Evolutionary conservation across 164 flowering plant species (phyloP), one percentile per base, ranked within the genome.

Genomic region (Liquidambar formosana): DNA sequence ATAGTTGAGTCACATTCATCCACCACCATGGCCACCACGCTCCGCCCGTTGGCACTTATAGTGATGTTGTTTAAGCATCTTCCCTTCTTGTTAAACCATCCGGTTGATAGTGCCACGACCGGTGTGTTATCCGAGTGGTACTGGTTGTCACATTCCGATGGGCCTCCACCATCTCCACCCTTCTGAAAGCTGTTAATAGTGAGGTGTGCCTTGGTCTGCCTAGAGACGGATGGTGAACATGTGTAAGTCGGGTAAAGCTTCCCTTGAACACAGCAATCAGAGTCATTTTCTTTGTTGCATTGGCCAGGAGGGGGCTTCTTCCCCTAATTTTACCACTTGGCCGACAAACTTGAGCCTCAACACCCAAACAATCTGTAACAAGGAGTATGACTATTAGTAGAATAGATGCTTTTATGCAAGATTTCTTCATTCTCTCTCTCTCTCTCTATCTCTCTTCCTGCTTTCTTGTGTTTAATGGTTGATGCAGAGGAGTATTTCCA

Each of bases 151-250:
- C 81, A 72, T 13, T 69, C 71, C 0, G 77, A 73, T 12, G 78
- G 76, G 9, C 59, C 78, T 1, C 82, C 78, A 0, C 78, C 78
- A 51, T 78, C 81, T n/a, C 66, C 73, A 3, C 71, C 75, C 26
- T 69, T 48, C 57, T 73, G 41, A 21, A 81, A 78, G 72, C 77
- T 71, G 52, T 81, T 81, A 21, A 76, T 61, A 1, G 75, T 76
- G 2, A 81, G 71, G 8, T 10, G 2, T 0, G 82, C 79, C 8
- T 72, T 69, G 26, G 76, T 74, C 1, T 66, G 45, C 43, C 68
- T 19, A 5, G 80, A 25, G 14, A 81, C 78, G 9, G 63, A 60
- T 2, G 84, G 84, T 13, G 84, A 81, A 33, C 78, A 78, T 22
- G 45, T 71, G 78, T 75, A 78, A 2, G 63, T 71, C 0, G 68